Evolutionary conservation across 306 rosid genomes (phyloP).

Genomic region (Argentina anserina): DNA sequence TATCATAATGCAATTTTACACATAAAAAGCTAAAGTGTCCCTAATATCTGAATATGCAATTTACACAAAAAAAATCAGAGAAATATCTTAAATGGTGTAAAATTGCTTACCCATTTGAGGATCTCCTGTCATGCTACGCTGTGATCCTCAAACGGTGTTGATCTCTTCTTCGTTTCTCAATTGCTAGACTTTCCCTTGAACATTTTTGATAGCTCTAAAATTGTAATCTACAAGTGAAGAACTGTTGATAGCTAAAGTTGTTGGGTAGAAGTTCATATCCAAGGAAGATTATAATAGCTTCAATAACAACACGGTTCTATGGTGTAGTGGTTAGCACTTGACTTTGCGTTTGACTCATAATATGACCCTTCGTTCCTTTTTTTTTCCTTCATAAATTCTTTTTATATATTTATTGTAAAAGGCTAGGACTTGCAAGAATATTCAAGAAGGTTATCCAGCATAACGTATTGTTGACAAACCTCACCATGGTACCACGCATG

Average conservation of each 20-base stretch:
- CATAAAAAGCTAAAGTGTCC: not conserved
- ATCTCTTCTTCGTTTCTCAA: constrained; percentile 67
- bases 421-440: not conserved
- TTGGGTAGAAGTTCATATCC: not conserved
- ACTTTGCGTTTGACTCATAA: not conserved
- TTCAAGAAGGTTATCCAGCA: not conserved
- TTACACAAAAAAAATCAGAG: not conserved
- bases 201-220: not conserved
- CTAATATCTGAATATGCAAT: too few relatives aligned
- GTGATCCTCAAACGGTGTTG: constrained; percentile 77
- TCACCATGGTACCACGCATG: not conserved
- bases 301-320: not conserved
- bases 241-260: not conserved
- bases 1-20: too few relatives aligned
- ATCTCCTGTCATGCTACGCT: too few relatives aligned
- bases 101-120: too few relatives aligned
- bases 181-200: constrained; percentile 4
- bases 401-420: not conserved
- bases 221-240: not conserved
- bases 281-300: not conserved
- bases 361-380: not conserved
- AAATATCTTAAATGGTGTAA: too few relatives aligned
- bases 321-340: constrained; percentile 9
- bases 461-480: not conserved
- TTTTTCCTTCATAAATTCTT: not conserved